Evolutionary conservation across 495 filamentous ascomycete genomes (phyloP).

Genomic region (Trichoderma virens): DNA sequence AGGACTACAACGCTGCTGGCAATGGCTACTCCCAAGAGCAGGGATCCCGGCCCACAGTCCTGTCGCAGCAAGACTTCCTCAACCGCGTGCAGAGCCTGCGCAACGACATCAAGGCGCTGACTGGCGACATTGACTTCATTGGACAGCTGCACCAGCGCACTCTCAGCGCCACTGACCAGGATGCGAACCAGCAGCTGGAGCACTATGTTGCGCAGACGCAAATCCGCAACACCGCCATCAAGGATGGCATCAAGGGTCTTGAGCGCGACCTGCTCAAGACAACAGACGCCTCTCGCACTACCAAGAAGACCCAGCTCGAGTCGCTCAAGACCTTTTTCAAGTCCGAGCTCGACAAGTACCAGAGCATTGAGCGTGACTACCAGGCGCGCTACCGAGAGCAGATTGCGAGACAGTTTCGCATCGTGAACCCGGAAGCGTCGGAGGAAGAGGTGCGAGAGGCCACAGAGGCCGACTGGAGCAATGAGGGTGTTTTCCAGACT

Average conservation of each 20-base stretch:
- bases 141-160: slow-evolving; percentile 53
- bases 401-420: slow-evolving; percentile 64
- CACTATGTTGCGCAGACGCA: slow-evolving; percentile 56
- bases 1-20: slow-evolving; percentile 14
- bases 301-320: slow-evolving; percentile 56
- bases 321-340: slow-evolving; percentile 58
- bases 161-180: slow-evolving; percentile 44
- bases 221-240: slow-evolving; percentile 55
- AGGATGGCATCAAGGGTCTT: slow-evolving; percentile 59
- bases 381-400: slow-evolving; percentile 58
- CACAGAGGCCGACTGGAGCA: slow-evolving; percentile 58
- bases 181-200: slow-evolving; percentile 45
- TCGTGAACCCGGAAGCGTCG: slow-evolving; percentile 65
- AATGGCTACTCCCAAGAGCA: slow-evolving; percentile 16
- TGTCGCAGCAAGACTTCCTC: slow-evolving; percentile 53
- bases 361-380: slow-evolving; percentile 58
- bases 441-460: slow-evolving; percentile 57
- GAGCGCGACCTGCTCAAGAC: slow-evolving; percentile 55
- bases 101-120: slow-evolving; percentile 48
- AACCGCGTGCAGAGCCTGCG: slow-evolving; percentile 49
- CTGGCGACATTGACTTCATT: slow-evolving; percentile 47
- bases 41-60: slow-evolving; percentile 21
- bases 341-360: slow-evolving; percentile 53
- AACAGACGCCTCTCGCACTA: slow-evolving; percentile 38
- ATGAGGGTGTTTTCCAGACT: slow-evolving; percentile 69